Evolutionary conservation across 1,139 yeast genomes (phyloP).

Genomic region (Kodamaea suecica): DNA sequence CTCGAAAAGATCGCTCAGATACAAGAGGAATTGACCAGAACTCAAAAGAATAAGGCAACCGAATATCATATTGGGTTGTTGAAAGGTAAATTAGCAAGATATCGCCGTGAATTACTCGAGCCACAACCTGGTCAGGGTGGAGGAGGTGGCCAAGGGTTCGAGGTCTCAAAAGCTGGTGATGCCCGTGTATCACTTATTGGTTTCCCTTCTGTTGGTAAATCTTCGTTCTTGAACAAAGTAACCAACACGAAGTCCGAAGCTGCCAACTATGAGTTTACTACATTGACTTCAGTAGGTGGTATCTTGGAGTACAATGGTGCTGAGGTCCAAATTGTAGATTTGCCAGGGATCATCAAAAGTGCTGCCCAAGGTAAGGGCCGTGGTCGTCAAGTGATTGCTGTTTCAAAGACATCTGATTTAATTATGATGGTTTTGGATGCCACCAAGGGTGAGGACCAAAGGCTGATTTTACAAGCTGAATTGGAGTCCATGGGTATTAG

Average conservation of each 20-base stretch:
- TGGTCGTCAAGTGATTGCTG: slow-evolving; percentile 94
- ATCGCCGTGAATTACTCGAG: slow-evolving; percentile 85
- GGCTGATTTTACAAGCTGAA: slow-evolving; percentile 82
- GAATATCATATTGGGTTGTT: slow-evolving; percentile 93
- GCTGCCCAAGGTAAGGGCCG: slow-evolving; percentile 98
- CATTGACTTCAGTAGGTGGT: slow-evolving; percentile 95
- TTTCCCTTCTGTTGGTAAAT: slow-evolving; percentile 96
- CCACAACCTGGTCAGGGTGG: slow-evolving; percentile 67
- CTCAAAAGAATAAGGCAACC: slow-evolving; percentile 97
- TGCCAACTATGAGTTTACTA: slow-evolving; percentile 93
- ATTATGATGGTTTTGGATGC: slow-evolving; percentile 94
- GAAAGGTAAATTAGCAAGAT: slow-evolving; percentile 93
- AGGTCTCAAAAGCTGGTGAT: slow-evolving; percentile 93
- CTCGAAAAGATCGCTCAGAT: slow-evolving; percentile 80
- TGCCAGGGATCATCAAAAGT: slow-evolving; percentile 96
- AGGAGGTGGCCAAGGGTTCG: slow-evolving; percentile 87
- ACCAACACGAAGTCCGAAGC: slow-evolving; percentile 94
- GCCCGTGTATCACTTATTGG: slow-evolving; percentile 95
- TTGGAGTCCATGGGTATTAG: slow-evolving; percentile 93
- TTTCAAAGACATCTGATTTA: slow-evolving; percentile 91
- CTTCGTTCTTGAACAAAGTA: slow-evolving; percentile 79
- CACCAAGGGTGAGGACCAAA: slow-evolving; percentile 85
- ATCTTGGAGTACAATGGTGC: slow-evolving; percentile 94
- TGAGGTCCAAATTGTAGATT: slow-evolving; percentile 91
- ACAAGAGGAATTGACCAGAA: slow-evolving; percentile 89